Percentiles rank a stretch among this genome's conserved stretches.
Evolutionary conservation across 2,329 filamentous ascomycete genomes (phyloP).

Genomic region (Clonostachys solani): DNA sequence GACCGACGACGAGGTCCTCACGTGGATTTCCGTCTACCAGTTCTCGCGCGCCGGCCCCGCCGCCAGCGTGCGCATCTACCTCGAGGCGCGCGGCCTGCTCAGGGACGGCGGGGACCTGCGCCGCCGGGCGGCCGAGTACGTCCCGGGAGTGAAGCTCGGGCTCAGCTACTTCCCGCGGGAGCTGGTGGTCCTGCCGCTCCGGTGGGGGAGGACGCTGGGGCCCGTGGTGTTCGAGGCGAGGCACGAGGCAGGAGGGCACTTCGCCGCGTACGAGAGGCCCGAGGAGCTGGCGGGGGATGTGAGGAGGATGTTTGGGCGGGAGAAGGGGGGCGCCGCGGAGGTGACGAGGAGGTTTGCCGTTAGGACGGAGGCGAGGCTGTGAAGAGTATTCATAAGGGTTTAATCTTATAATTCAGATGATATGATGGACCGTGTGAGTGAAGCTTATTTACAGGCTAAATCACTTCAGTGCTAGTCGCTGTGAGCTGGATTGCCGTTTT

Average conservation of each 20-base stretch:
- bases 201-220: slow-evolving; percentile 30
- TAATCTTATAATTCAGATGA: no score
- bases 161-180: slow-evolving; percentile 53
- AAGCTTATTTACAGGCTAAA: no score
- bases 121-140: slow-evolving; percentile 11
- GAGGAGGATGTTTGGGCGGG: slow-evolving; percentile 3
- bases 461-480: no score
- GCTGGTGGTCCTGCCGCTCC: slow-evolving; percentile 43
- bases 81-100: slow-evolving; percentile 54
- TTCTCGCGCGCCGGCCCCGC: slow-evolving; percentile 64
- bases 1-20: slow-evolving; percentile 69
- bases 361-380: no score
- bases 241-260: slow-evolving; percentile 2
- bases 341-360: no score
- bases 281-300: slow-evolving; percentile 1
- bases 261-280: slow-evolving; percentile 3
- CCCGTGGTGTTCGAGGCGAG: slow-evolving; percentile 1
- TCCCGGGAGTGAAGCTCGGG: slow-evolving; percentile 28
- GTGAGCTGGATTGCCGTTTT: no score
- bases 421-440: no score
- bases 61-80: slow-evolving; percentile 65
- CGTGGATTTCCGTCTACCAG: slow-evolving; percentile 68
- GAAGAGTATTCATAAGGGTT: no score
- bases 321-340: neutral
- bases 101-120: slow-evolving; percentile 4